Percentiles rank a stretch among this genome's conserved stretches.
Conservation (phyloP, 2,329 filamentous ascomycete species). For the Cladophialophora immunda region DNA sequence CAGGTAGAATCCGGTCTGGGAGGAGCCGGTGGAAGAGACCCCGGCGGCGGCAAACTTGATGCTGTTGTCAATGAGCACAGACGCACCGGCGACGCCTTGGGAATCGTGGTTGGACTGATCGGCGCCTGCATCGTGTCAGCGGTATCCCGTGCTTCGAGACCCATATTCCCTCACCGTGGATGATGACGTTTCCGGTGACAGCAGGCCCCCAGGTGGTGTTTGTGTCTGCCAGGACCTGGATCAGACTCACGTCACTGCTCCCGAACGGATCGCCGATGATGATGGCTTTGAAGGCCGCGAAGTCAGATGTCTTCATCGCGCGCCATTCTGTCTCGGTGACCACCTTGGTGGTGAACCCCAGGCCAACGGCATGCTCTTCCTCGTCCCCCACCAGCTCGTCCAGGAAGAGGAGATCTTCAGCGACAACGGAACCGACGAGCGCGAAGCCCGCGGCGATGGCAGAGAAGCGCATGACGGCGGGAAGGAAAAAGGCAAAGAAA, state of each 20-base stretch:
- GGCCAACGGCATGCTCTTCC: constrained; percentile 1
- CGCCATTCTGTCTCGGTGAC: constrained; percentile 46
- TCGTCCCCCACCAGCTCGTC: neutral
- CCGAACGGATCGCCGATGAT: constrained; percentile 8
- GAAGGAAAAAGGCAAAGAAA: neutral
- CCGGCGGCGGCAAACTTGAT: constrained; percentile 15
- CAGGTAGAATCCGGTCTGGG: constrained; percentile 12
- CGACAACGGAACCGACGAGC: neutral
- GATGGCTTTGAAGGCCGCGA: constrained; percentile 10
- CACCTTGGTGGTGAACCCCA: constrained; percentile 28
- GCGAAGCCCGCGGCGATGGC: neutral
- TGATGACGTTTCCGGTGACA: constrained; percentile 13
- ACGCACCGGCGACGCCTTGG: neutral
- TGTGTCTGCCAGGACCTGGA: constrained; percentile 10
- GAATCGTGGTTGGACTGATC: constrained; percentile 12
- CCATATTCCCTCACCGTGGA: neutral
- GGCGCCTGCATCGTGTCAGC: constrained; percentile 8
- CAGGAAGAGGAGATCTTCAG: constrained; percentile 10
- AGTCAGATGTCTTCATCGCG: constrained; percentile 44
- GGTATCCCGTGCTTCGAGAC: neutral
- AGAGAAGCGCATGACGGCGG: constrained; percentile 6
- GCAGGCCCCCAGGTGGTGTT: constrained; percentile 16
- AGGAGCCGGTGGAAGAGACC: neutral
- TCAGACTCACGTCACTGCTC: neutral
- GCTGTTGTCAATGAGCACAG: constrained; percentile 14